A percentile compares a stretch with the other conserved stretches of the same genome.
Conservation (phyloP, 495 filamentous ascomycete species). For the Geopyxis carbonaria region DNA sequence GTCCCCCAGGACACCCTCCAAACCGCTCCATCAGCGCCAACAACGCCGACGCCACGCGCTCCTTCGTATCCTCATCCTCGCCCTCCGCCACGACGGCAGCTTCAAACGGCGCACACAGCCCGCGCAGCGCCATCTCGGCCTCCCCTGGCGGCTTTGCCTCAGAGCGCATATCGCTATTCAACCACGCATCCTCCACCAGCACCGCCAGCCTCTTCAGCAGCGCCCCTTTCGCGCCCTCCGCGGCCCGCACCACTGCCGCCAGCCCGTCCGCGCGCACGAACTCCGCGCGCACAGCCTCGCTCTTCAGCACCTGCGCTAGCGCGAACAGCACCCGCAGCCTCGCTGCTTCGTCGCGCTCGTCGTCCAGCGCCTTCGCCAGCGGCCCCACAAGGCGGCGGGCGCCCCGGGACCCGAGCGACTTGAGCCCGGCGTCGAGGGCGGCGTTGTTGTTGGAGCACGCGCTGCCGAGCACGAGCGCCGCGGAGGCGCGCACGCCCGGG, state of each 20-base stretch:
- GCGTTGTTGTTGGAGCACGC: constrained; percentile 47
- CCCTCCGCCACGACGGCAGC: constrained; percentile 9
- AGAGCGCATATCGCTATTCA: constrained; percentile 42
- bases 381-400: not conserved
- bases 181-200: constrained; percentile 41
- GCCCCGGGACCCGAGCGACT: too few relatives aligned
- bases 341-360: constrained; percentile 15
- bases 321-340: constrained; percentile 25
- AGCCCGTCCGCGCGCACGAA: constrained; percentile 23
- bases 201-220: constrained; percentile 29
- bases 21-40: constrained; percentile 15
- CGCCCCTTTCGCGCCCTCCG: constrained; percentile 27
- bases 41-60: constrained; percentile 16
- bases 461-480: constrained; percentile 37
- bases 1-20: too few relatives aligned
- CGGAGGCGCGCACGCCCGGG: constrained; percentile 28
- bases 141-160: constrained; percentile 6
- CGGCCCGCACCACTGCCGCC: constrained; percentile 33
- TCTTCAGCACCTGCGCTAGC: constrained; percentile 19
- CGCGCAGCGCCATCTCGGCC: constrained; percentile 3
- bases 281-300: constrained; percentile 13
- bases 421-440: constrained; percentile 31
- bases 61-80: constrained; percentile 11
- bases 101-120: constrained; percentile 16
- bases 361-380: constrained; percentile 10